Percentiles rank a stretch among this genome's conserved stretches.
These are phyloP conservation scores for Paramyrothecium sp. DNA, from an alignment of 2,329 filamentous ascomycete species.

Conservation along the genomic window DNA sequence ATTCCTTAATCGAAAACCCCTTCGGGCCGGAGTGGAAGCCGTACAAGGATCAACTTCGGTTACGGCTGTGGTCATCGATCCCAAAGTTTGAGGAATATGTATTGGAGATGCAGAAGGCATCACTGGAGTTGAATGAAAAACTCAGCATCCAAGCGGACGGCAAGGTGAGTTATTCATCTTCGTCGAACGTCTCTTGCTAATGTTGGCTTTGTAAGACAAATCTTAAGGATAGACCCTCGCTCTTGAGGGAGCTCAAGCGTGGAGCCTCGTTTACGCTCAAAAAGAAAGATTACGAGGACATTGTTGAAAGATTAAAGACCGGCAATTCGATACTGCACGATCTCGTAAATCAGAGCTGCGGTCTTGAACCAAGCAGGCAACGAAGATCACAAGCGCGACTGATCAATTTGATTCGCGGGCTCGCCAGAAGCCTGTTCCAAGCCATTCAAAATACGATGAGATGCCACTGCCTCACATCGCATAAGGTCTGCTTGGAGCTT, in stretches of 20 bases:
- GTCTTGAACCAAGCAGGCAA: neutral
- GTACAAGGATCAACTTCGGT: neutral
- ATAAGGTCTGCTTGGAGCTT: slow-evolving; percentile 1
- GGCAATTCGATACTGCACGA: slow-evolving; percentile 3
- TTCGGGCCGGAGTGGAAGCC: slow-evolving; percentile 5
- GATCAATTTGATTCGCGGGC: neutral
- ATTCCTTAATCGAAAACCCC: slow-evolving; percentile 4
- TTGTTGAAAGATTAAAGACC: neutral
- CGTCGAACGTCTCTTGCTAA: neutral
- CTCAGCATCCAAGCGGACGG: neutral
- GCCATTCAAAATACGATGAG: neutral
- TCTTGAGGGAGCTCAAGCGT: neutral
- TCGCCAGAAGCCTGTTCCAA: slow-evolving; percentile 1
- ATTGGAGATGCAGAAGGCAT: neutral
- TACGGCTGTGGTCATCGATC: slow-evolving; percentile 1
- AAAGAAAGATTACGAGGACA: slow-evolving; percentile 1
- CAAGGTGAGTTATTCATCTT: neutral
- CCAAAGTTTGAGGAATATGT: neutral
- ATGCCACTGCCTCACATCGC: neutral
- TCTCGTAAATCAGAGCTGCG: neutral
- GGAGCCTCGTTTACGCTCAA: slow-evolving; percentile 3
- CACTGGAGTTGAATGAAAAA: neutral
- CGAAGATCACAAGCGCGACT: slow-evolving; percentile 1
- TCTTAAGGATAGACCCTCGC: neutral
- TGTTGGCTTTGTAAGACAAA: neutral